Percentiles rank a stretch among this genome's conserved stretches.
Conservation (phyloP, 2,329 filamentous ascomycete genomes). For the Claviceps lovelessii region DNA sequence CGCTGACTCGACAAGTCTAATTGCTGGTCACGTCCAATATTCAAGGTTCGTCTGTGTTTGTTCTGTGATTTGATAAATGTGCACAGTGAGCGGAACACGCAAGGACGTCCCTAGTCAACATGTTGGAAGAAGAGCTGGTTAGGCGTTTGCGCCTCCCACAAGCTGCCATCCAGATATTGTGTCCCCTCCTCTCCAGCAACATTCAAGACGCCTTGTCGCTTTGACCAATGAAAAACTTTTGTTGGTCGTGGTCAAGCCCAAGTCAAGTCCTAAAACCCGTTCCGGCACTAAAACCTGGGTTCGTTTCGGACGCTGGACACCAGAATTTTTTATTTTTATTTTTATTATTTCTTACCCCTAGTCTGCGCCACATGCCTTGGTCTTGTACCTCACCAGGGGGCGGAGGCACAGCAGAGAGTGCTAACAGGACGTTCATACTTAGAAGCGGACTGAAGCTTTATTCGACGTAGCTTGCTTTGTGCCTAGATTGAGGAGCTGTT, state of each 20-base stretch:
- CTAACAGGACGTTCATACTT: slow-evolving; percentile 1
- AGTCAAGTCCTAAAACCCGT: not conserved
- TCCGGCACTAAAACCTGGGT: not conserved
- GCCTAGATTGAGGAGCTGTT: not conserved
- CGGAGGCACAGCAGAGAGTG: not conserved
- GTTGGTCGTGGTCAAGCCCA: not conserved
- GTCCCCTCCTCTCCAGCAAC: not conserved
- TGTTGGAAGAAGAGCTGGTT: not conserved
- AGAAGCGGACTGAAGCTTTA: slow-evolving; percentile 1
- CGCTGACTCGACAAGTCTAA: not conserved
- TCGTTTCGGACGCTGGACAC: not conserved
- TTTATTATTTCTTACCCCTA: not conserved
- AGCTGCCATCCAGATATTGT: not conserved
- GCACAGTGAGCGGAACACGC: not conserved
- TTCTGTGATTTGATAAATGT: not conserved
- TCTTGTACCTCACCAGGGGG: not conserved
- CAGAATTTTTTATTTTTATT: not conserved
- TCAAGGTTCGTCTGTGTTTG: slow-evolving; percentile 1
- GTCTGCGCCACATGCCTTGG: slow-evolving; percentile 2
- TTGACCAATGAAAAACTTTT: not conserved
- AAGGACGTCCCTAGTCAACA: not conserved
- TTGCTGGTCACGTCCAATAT: not conserved
- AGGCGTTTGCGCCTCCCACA: not conserved
- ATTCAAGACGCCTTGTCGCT: not conserved
- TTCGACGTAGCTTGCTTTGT: not conserved